Conservation (phyloP, 2,329 filamentous ascomycete genomes). For the Leptographium wingfieldii region DNA sequence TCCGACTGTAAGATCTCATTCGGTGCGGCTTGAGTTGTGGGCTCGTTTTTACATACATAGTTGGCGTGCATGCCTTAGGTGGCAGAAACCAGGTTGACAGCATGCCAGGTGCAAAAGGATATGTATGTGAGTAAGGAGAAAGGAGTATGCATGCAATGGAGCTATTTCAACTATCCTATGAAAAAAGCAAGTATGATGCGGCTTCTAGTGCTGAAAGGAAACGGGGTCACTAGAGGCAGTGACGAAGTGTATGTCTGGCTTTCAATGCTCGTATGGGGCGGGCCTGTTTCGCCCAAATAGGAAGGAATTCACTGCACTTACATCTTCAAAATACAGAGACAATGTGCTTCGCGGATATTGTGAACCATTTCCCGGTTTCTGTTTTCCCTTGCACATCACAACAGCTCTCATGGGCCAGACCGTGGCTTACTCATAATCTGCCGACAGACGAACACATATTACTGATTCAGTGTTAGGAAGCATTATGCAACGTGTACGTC, state of each 20-base stretch:
- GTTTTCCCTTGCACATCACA: neutral
- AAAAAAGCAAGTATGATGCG: neutral
- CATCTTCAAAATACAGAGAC: neutral
- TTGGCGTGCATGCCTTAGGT: neutral
- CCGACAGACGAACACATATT: too few relatives aligned
- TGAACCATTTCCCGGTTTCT: neutral
- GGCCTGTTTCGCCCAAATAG: neutral
- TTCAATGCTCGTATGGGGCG: neutral
- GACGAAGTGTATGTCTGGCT: too few relatives aligned
- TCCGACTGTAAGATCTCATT: too few relatives aligned
- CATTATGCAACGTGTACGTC: too few relatives aligned
- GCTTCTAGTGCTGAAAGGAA: neutral
- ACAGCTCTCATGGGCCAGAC: too few relatives aligned
- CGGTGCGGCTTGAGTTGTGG: too few relatives aligned
- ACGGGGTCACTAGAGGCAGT: too few relatives aligned
- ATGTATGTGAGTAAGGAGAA: too few relatives aligned
- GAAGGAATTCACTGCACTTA: neutral
- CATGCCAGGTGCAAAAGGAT: neutral
- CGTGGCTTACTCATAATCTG: too few relatives aligned
- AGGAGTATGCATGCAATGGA: too few relatives aligned
- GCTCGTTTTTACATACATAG: neutral
- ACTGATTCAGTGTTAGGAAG: too few relatives aligned
- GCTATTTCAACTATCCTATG: too few relatives aligned
- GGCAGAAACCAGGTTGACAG: neutral
- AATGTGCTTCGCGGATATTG: neutral